Evolutionary conservation across 208 protist species (phyloP).

Genomic region (Jaenimonas drosophilae): DNA sequence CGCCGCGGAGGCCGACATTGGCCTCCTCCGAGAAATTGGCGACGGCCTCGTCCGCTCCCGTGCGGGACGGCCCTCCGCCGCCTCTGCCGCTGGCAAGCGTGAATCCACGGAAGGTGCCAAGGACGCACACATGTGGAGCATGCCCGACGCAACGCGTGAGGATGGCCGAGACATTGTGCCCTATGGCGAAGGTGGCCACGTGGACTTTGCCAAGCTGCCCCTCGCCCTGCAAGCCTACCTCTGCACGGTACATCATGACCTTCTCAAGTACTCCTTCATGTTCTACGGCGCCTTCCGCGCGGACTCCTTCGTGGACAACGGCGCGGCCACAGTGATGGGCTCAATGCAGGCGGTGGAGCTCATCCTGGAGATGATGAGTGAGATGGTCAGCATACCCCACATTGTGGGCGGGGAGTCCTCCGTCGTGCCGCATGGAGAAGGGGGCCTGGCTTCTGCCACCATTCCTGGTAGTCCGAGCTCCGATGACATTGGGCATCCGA

Average conservation of each 20-base stretch:
- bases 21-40: constrained; percentile 7
- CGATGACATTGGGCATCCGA: no score
- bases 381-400: constrained; percentile 5
- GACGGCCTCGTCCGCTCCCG: not conserved
- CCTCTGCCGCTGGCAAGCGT: not conserved
- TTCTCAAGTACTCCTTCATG: constrained; percentile 18
- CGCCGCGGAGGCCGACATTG: constrained; percentile 10
- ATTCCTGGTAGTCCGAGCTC: no score
- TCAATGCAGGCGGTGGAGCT: constrained; percentile 14
- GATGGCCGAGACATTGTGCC: not conserved
- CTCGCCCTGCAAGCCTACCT: constrained; percentile 36
- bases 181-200: constrained; percentile 2
- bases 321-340: constrained; percentile 6
- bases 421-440: no score
- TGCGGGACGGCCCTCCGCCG: not conserved
- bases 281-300: constrained; percentile 22
- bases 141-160: constrained; percentile 3
- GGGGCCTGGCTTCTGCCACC: no score
- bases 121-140: no score
- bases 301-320: constrained; percentile 19
- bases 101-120: no score
- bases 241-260: constrained; percentile 36
- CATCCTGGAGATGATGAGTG: constrained; percentile 12
- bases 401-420: constrained; percentile 1
- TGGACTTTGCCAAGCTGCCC: constrained; percentile 20